A percentile compares a stretch with the other conserved stretches of the same genome.
Conservation (phyloP, 148 eudicot species). For the Rheum nobile region DNA sequence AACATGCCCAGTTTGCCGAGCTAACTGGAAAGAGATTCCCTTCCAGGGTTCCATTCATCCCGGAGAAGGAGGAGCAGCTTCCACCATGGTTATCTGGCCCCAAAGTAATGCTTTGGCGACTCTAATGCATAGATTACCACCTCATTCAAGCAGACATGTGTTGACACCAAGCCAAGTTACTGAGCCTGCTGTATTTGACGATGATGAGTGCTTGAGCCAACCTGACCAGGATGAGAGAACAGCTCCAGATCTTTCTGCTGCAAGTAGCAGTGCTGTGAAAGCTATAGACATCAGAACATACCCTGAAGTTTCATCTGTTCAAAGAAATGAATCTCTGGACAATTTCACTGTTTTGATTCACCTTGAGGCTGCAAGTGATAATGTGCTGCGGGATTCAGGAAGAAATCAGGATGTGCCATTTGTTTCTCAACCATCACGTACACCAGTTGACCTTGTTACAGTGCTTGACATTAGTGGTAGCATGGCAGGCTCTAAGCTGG, state of each 20-base stretch:
- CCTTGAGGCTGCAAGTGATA: constrained; percentile 34
- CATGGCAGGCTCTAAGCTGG: constrained; percentile 27
- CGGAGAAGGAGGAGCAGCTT: neutral
- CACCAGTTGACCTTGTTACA: constrained; percentile 31
- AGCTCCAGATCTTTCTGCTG: neutral
- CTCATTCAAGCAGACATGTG: constrained; percentile 9
- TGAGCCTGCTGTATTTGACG: constrained; percentile 8
- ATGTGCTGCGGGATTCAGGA: neutral
- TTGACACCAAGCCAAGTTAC: neutral
- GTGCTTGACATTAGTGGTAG: constrained; percentile 38
- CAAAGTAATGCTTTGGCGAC: constrained; percentile 15
- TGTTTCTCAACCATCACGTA: constrained; percentile 11
- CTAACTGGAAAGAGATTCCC: constrained; percentile 31
- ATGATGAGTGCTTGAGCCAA: constrained; percentile 5
- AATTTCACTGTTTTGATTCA: constrained; percentile 53
- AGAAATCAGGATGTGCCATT: neutral
- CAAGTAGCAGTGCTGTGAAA: neutral
- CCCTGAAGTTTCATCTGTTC: constrained; percentile 15
- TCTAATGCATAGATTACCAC: constrained; percentile 18
- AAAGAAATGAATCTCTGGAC: constrained; percentile 19
- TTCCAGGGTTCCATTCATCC: neutral
- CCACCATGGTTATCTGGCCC: neutral
- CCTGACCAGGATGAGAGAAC: neutral
- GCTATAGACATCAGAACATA: constrained; percentile 1
- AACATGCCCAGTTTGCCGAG: constrained; percentile 29